Base-by-base conservation (phyloP, 2,329 filamentous ascomycete species). In the Fusarium neocosmosporiellum region DNA sequence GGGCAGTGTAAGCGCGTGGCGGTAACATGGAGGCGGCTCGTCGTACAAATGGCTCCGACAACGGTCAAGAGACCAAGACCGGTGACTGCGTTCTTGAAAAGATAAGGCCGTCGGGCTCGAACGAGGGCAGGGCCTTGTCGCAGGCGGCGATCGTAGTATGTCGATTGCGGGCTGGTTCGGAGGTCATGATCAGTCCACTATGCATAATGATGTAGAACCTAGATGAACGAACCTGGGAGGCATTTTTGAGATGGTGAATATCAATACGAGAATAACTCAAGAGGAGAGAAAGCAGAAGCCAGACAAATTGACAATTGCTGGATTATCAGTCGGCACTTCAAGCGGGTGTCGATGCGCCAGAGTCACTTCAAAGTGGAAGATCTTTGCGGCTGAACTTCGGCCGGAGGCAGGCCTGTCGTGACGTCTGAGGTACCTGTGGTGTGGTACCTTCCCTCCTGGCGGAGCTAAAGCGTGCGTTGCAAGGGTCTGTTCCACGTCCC, bases 121-220 rank as follows among this genome's bases (percentile, higher is more conserved):
- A 98, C 92, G 73, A 99, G 91, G 64, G 97, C 94, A 57, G 95
- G 92, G 69, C 94, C 93, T 83, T 97, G 95, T 74, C 93, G 92
- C 85, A 93, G 93, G 79, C 93, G 89, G 80, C 92, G 91, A 84
- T 98, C 94, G 87, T 98, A 99, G 88, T 99, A 99, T 74, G 94
- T 95, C 48, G 85, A 86, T 70, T 84, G 86, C 75, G 85, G 83
- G 77, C 86, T 84, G 75, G 82, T 85, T 65, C 62, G 43, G 54
- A 43, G 67, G 43, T 41, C 41, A 50, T 72, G 70, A 69, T 78
- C 67, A 78, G 75, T 66, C 65, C 61, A 75, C 66, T 50, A 50
- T 31, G 18, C 46, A 13, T 48, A 59, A 50, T 57, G 27, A 48
- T 50, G 36, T 8, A 31, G 27, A 66, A 43, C 7, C 14, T 54